These are phyloP conservation scores for Syzygium aqueum DNA, from an alignment of 345 rosid genomes.

Conservation along the genomic window DNA sequence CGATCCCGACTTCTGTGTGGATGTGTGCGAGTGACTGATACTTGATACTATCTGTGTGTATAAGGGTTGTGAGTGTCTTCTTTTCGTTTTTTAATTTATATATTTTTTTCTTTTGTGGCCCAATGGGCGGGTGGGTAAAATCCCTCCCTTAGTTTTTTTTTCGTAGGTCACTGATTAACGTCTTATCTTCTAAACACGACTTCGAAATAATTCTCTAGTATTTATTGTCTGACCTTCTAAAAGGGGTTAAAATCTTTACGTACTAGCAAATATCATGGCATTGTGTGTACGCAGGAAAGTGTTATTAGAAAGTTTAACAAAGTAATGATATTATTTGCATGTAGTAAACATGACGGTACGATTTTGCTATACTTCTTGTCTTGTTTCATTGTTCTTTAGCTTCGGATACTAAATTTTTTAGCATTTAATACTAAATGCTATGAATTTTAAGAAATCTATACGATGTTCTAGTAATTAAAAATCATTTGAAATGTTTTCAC, in stretches of 20 bases:
- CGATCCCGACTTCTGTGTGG: too few species aligned
- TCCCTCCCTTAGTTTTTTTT: not conserved
- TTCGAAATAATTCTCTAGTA: too few species aligned
- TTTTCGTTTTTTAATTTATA: too few species aligned
- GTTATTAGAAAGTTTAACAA: too few species aligned
- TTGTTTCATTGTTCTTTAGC: not conserved
- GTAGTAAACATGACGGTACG: not conserved
- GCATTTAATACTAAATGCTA: too few species aligned
- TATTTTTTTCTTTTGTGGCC: not conserved
- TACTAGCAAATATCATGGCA: rapidly evolving
- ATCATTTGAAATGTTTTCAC: not conserved
- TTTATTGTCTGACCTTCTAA: not conserved
- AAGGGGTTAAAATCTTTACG: not conserved
- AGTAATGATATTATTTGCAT: not conserved
- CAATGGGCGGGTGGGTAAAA: not conserved
- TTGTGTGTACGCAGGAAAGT: not conserved
- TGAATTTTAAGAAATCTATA: too few species aligned
- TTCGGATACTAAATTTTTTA: too few species aligned
- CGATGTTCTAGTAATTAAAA: too few species aligned
- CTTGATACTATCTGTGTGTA: too few species aligned
- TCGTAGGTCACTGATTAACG: too few species aligned
- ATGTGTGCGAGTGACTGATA: too few species aligned
- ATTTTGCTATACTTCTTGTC: not conserved
- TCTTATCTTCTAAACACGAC: not conserved
- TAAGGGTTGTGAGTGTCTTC: not conserved